Percentiles rank a stretch among this genome's conserved stretches.
These are phyloP conservation scores for Phytopythium boreale DNA, from an alignment of 352 stramenopile species.

Conservation along the genomic window DNA sequence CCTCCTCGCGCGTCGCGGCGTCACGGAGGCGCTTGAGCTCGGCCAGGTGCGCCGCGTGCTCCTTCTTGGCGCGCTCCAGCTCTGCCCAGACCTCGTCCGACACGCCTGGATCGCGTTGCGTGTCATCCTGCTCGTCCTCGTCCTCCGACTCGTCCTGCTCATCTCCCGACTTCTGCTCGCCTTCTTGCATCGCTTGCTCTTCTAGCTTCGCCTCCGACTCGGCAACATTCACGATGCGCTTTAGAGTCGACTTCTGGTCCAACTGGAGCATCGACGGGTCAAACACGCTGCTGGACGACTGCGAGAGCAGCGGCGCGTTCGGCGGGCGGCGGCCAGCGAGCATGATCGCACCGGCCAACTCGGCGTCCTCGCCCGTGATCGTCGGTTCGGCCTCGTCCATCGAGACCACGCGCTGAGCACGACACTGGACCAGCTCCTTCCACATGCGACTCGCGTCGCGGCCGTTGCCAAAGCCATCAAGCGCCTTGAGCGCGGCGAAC, in stretches of 20 bases:
- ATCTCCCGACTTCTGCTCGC: slow-evolving; percentile 18
- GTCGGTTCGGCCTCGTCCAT: slow-evolving; percentile 42
- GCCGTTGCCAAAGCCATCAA: slow-evolving; percentile 72
- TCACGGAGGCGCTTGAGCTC: slow-evolving; percentile 25
- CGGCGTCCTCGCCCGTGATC: slow-evolving; percentile 43
- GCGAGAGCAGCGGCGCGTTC: slow-evolving; percentile 22
- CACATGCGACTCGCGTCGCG: slow-evolving; percentile 68
- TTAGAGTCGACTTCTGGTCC: neutral
- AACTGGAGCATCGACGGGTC: neutral
- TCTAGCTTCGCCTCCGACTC: neutral
- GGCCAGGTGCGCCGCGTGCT: slow-evolving; percentile 32
- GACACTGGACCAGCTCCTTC: slow-evolving; percentile 59
- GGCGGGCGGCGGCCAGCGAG: slow-evolving; percentile 40
- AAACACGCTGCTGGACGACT: slow-evolving; percentile 8
- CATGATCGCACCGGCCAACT: slow-evolving; percentile 27
- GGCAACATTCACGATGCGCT: neutral
- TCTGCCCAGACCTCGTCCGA: slow-evolving; percentile 65
- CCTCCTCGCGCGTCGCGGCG: slow-evolving; percentile 13
- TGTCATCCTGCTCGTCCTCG: slow-evolving; percentile 12
- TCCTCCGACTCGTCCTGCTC: slow-evolving; percentile 17
- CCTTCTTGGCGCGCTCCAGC: slow-evolving; percentile 56
- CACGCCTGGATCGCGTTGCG: slow-evolving; percentile 46
- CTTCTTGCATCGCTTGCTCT: slow-evolving; percentile 4
- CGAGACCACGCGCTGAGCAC: slow-evolving; percentile 52
- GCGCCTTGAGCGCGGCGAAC: slow-evolving; percentile 36